These are phyloP conservation scores for Capsicum pubescens DNA, from an alignment of 257 asterid species.

Conservation along the genomic window DNA sequence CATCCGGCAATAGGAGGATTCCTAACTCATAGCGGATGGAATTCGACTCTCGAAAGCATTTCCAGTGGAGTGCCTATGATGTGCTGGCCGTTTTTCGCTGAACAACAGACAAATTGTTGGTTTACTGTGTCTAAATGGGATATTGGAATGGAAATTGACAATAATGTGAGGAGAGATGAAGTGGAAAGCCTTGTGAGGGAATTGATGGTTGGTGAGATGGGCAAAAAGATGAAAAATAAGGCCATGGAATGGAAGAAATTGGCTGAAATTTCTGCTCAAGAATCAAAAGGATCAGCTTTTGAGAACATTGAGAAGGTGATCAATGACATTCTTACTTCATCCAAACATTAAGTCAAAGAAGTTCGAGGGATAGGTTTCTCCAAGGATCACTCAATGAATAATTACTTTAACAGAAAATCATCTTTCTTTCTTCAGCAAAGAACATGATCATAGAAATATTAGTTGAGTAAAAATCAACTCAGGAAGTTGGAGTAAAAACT, in stretches of 20 bases:
- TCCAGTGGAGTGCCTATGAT: slow-evolving; percentile 29
- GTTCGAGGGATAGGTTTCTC: background rate
- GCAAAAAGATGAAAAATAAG: slow-evolving; percentile 31
- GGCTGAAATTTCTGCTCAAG: background rate
- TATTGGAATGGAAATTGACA: slow-evolving; percentile 24
- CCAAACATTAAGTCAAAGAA: background rate
- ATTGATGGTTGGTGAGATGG: slow-evolving; percentile 32
- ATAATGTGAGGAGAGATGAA: slow-evolving; percentile 25
- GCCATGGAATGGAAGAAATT: slow-evolving; percentile 20
- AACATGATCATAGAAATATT: no score
- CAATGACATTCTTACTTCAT: slow-evolving; percentile 3
- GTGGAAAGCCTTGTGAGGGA: slow-evolving; percentile 27
- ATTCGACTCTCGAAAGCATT: slow-evolving; percentile 18
- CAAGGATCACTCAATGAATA: no score
- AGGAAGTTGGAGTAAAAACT: background rate
- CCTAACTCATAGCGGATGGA: slow-evolving; percentile 33
- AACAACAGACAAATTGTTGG: slow-evolving; percentile 33
- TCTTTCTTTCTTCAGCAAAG: no score
- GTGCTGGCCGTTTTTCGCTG: slow-evolving; percentile 35
- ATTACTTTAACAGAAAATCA: no score
- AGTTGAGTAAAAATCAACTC: no score
- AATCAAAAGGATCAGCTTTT: slow-evolving; percentile 7
- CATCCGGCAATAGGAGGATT: slow-evolving; percentile 29
- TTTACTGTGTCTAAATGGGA: background rate
- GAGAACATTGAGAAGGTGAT: background rate